Conservation (phyloP, 495 filamentous ascomycete species). For the Opeltia flavorubescens region DNA sequence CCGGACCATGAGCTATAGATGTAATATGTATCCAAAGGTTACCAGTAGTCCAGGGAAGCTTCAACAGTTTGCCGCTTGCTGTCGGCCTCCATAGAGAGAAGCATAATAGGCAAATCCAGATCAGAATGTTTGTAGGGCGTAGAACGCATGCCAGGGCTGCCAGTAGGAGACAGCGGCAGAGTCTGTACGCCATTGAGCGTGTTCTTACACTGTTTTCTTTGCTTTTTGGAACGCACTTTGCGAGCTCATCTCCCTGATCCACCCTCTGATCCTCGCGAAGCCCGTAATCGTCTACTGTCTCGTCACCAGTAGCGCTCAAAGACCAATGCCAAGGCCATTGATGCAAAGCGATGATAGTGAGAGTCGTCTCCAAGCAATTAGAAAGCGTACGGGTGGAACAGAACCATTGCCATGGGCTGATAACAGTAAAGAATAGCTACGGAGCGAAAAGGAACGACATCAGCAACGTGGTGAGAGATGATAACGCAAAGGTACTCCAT, state of each 20-base stretch:
- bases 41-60: constrained; percentile 10
- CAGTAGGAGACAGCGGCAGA: constrained; percentile 56
- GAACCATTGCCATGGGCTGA: constrained; percentile 95
- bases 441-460: neutral
- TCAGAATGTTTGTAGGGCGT: constrained; percentile 76
- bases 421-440: constrained; percentile 48
- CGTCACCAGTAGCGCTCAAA: constrained; percentile 11
- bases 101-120: constrained; percentile 54
- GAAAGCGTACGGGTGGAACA: constrained; percentile 86
- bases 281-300: constrained; percentile 8
- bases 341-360: constrained; percentile 67
- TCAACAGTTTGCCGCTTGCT: constrained; percentile 12
- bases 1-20: constrained; percentile 27
- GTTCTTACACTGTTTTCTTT: constrained; percentile 3
- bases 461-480: neutral
- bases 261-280: constrained; percentile 7
- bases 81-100: constrained; percentile 29
- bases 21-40: constrained; percentile 23
- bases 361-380: constrained; percentile 79
- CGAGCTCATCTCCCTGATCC: constrained; percentile 7
- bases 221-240: constrained; percentile 11
- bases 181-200: constrained; percentile 14
- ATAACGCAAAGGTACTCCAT: constrained; percentile 9
- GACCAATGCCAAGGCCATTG: constrained; percentile 78
- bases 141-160: constrained; percentile 77